phyloP scores from a whole-genome alignment of 306 rosid genomes.

The Pyrus communis region DNA sequence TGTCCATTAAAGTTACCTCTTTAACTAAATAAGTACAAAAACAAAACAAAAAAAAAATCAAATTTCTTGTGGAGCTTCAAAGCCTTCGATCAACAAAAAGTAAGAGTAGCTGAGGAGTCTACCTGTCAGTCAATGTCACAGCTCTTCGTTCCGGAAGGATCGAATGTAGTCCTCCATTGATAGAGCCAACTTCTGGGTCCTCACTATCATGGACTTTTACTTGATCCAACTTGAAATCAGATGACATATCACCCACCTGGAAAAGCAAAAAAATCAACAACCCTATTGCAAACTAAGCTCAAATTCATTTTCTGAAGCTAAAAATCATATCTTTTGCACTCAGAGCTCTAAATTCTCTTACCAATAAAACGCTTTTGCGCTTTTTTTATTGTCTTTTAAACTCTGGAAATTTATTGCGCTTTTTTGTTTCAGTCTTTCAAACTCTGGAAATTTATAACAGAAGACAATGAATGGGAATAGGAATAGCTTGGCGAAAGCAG shows the following conservation, averaged over 20 bases:
- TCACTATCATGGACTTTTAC: constrained; percentile 29
- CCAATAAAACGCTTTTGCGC: background rate
- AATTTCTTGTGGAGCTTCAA: background rate
- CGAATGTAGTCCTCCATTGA: constrained; percentile 19
- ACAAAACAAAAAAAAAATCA: background rate
- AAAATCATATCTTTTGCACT: background rate
- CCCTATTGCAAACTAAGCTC: background rate
- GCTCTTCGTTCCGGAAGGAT: constrained; percentile 52
- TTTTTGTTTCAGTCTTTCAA: background rate
- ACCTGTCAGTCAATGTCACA: constrained; percentile 50
- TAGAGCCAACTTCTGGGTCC: constrained; percentile 34
- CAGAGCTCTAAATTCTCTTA: background rate
- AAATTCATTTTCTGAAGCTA: background rate
- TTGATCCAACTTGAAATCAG: constrained; percentile 45
- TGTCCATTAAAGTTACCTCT: background rate
- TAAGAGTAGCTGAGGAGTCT: constrained; percentile 1
- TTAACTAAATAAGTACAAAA: background rate
- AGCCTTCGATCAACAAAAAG: background rate
- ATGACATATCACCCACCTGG: constrained; percentile 42
- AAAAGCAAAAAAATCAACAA: background rate
- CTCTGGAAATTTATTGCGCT: background rate
- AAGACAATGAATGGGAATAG: background rate
- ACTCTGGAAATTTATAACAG: background rate
- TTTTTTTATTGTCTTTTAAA: background rate
- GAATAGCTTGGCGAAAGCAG: background rate